Evolutionary conservation across 2,329 filamentous ascomycete species (phyloP), one percentile per base, ranked within the genome.

Genomic region (Ascochyta koolunga): DNA sequence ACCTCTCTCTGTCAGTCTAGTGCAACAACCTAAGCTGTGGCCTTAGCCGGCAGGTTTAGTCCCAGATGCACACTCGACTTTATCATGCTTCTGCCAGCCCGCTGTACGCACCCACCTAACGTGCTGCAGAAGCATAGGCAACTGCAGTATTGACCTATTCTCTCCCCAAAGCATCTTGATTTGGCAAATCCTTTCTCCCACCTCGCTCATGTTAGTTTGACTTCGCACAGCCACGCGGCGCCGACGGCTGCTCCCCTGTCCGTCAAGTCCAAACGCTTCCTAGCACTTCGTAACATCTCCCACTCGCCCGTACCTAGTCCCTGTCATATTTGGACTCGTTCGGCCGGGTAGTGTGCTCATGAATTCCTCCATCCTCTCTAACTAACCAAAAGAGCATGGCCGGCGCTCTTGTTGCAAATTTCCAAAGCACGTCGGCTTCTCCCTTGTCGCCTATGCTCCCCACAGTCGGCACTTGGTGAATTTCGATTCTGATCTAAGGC

Each of bases 171-270:
- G 19, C 21, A 19, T 52, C 41, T 44, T 21, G 39, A 18, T 38
- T 45, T 25, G 40, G 44, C 27, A 19, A 35, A 29, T 33, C 33
- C 22, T 13, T 9, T 48, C 35, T 46, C 25, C 46, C 54, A 50
- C 55, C 45, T 40, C 50, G 49, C 56, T 55, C 60, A 60, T 59
- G 57, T 61, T 58, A 59, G 53, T 46, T 50, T 56, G 43, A 54
- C 60, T 50, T 56, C 58, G 62, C 43, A 60, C 51, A 60, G 61
- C 63, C 62, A 67, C 66, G 66, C 67, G 62, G 66, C 67, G 60
- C 52, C 56, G 59, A 62, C 58, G 64, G 49, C 59, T 60, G 35
- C 52, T 60, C 60, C 56, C 51, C 39, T 46, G 48, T 39, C 18
- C 37, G 24, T 47, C 41, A 16, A 41, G 18, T 22, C 37, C 37